A percentile compares a stretch with the other conserved stretches of the same genome.
These are phyloP conservation scores for Solanum pennellii DNA, from an alignment of 257 asterid species.

Conservation along the genomic window DNA sequence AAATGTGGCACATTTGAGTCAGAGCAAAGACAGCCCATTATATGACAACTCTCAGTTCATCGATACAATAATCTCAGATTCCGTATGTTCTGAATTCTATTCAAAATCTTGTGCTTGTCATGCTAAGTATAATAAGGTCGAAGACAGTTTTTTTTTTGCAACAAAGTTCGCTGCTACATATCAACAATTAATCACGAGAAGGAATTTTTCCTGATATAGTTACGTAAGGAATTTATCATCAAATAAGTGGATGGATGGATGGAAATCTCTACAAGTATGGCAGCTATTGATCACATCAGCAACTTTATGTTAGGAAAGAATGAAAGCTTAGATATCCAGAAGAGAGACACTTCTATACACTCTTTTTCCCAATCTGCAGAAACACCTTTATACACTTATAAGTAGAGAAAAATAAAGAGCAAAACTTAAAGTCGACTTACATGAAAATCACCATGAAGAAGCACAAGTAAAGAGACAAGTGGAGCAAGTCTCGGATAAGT, in stretches of 20 bases:
- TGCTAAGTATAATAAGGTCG: not conserved
- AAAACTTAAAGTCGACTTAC: conserved; percentile 33
- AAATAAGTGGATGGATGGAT: not conserved
- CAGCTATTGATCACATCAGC: not conserved
- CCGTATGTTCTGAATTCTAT: not conserved
- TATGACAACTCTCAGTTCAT: not conserved
- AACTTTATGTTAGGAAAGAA: not conserved
- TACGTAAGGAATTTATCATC: not conserved
- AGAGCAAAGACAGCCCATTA: not conserved
- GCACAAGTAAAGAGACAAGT: conserved; percentile 89
- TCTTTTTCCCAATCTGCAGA: not conserved
- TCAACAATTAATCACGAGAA: not conserved
- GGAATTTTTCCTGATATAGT: not conserved
- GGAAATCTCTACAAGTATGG: not conserved
- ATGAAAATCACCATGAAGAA: conserved; percentile 91
- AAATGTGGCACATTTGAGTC: not conserved
- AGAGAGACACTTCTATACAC: not conserved
- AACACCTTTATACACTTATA: not conserved
- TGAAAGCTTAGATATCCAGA: not conserved
- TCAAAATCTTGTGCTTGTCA: not conserved
- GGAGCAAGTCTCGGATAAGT: conserved; percentile 79
- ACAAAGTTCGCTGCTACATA: not conserved
- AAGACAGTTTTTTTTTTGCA: not conserved
- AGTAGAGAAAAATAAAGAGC: not conserved
- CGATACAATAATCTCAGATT: not conserved